These are phyloP conservation scores for Aspergillus baeticus DNA, from an alignment of 495 filamentous ascomycete species.

Conservation along the genomic window DNA sequence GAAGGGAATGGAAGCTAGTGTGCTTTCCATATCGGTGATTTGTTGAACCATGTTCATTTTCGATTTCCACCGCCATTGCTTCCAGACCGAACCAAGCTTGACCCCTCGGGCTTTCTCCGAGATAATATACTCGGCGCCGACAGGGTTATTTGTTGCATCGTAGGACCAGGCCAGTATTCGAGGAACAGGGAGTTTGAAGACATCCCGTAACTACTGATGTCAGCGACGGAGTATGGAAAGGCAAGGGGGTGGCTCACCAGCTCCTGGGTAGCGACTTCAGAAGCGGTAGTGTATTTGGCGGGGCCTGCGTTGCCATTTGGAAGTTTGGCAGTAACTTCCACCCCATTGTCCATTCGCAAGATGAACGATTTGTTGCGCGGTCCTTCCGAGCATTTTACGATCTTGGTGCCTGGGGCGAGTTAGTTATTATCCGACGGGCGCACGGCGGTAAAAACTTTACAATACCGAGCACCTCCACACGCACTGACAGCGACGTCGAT, in stretches of 20 bases:
- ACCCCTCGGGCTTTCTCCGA: slow-evolving; percentile 37
- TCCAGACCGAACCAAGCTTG: slow-evolving; percentile 35
- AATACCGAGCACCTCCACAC: slow-evolving; percentile 29
- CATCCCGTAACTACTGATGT: slow-evolving; percentile 31
- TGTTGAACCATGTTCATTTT: slow-evolving; percentile 32
- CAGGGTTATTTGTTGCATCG: slow-evolving; percentile 26
- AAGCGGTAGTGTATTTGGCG: slow-evolving; percentile 23
- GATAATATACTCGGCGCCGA: slow-evolving; percentile 41
- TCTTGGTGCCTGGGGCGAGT: slow-evolving; percentile 24
- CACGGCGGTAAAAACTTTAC: slow-evolving; percentile 21
- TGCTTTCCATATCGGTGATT: slow-evolving; percentile 40
- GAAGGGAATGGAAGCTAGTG: slow-evolving; percentile 32
- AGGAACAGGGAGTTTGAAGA: slow-evolving; percentile 33
- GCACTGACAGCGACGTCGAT: slow-evolving; percentile 30
- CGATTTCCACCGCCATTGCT: slow-evolving; percentile 27
- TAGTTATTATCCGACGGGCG: background rate
- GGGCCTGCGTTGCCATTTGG: slow-evolving; percentile 35
- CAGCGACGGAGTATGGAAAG: slow-evolving; percentile 3
- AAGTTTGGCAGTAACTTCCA: slow-evolving; percentile 36
- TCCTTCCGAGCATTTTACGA: slow-evolving; percentile 35
- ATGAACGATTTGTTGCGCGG: slow-evolving; percentile 34
- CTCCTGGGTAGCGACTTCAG: slow-evolving; percentile 36
- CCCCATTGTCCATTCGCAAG: slow-evolving; percentile 40
- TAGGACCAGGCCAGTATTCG: slow-evolving; percentile 34
- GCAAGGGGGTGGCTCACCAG: slow-evolving; percentile 25